phyloP scores from a whole-genome alignment of 2,329 filamentous ascomycete genomes.

The Atkinsonella hypoxylon region DNA sequence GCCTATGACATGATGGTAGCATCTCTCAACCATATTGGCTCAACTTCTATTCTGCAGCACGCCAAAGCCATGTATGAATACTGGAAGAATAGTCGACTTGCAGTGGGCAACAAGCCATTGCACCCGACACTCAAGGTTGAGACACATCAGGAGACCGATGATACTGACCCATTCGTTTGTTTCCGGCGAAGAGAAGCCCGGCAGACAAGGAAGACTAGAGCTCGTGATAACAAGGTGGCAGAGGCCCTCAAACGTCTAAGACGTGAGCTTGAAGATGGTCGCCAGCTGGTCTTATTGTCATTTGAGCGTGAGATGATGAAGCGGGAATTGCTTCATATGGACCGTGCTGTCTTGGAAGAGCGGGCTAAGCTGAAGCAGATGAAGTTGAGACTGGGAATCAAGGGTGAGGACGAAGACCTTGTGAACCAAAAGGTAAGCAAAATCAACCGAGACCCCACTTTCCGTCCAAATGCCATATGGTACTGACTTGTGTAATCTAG shows the following conservation, averaged over 20 bases:
- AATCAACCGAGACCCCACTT: not conserved
- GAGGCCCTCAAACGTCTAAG: conserved; percentile 90
- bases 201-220: conserved; percentile 87
- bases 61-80: conserved; percentile 79
- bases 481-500: conserved; percentile 30
- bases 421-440: conserved; percentile 78
- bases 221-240: conserved; percentile 83
- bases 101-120: conserved; percentile 57
- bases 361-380: conserved; percentile 72
- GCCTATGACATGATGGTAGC: conserved; percentile 65
- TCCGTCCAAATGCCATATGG: conserved; percentile 16
- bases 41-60: conserved; percentile 38
- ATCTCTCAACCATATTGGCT: conserved; percentile 42
- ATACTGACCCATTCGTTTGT: conserved; percentile 94
- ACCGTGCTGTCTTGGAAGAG: conserved; percentile 72
- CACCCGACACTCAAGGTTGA: conserved; percentile 83
- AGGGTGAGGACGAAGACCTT: conserved; percentile 85
- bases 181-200: conserved; percentile 91
- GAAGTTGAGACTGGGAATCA: conserved; percentile 81
- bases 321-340: conserved; percentile 62
- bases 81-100: conserved; percentile 65
- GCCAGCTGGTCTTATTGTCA: conserved; percentile 66
- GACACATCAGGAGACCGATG: conserved; percentile 85
- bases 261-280: conserved; percentile 80
- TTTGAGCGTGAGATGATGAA: conserved; percentile 70